phyloP scores from a whole-genome alignment of 148 eudicot species.

The Rheum nobile region DNA sequence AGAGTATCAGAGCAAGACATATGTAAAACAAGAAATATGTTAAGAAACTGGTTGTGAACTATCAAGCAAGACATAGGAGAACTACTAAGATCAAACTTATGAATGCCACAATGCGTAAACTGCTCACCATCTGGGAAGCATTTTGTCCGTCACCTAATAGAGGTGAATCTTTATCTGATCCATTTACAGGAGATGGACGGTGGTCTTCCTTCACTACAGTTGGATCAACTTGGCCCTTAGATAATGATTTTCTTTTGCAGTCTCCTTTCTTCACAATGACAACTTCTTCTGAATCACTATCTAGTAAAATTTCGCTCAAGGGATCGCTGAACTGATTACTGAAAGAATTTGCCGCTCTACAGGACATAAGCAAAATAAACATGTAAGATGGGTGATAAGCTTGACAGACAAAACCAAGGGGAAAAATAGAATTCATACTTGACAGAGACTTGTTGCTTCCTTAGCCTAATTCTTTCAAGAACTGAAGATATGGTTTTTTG shows the following conservation, averaged over 20 bases:
- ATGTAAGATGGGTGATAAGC: neutral
- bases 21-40: neutral
- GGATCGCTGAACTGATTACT: slow-evolving; percentile 13
- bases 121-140: slow-evolving; percentile 19
- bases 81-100: slow-evolving; percentile 5
- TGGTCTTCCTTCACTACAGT: slow-evolving; percentile 10
- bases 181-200: slow-evolving; percentile 10
- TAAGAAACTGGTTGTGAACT: neutral
- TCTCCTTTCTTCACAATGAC: slow-evolving; percentile 13
- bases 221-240: slow-evolving; percentile 17
- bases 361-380: neutral
- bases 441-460: slow-evolving; percentile 65
- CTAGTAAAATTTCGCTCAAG: slow-evolving; percentile 16
- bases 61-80: neutral
- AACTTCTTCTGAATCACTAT: slow-evolving; percentile 21
- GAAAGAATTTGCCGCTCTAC: slow-evolving; percentile 22
- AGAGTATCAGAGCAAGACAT: neutral
- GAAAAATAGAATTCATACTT: slow-evolving; percentile 31
- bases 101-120: neutral
- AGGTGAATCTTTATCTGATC: slow-evolving; percentile 17
- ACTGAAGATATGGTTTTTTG: slow-evolving; percentile 72
- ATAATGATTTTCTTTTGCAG: slow-evolving; percentile 11
- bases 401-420: neutral
- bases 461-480: slow-evolving; percentile 73
- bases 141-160: slow-evolving; percentile 17